Conservation (phyloP, 371 early-diverging fungal species). For the Syncephalastrum contaminatum region DNA sequence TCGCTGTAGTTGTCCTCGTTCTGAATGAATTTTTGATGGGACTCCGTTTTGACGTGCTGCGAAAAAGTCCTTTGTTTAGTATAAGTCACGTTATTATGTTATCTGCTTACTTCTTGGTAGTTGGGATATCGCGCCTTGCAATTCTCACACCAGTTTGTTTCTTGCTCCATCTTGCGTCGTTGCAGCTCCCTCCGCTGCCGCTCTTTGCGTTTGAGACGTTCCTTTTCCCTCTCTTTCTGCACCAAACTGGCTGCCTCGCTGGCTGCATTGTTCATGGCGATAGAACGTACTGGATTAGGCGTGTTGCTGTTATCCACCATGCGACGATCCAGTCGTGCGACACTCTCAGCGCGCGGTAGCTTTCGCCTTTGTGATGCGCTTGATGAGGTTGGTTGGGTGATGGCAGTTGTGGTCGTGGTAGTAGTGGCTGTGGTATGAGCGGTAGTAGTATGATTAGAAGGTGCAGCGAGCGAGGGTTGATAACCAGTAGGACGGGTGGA, state of each 20-base stretch:
- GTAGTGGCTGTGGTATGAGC: constrained; percentile 9
- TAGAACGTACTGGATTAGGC: constrained; percentile 6
- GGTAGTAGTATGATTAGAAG: too few relatives aligned
- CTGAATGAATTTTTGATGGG: constrained; percentile 32
- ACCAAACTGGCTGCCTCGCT: constrained; percentile 3
- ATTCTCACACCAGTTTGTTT: constrained; percentile 38
- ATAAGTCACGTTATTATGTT: neutral
- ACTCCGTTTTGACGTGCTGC: constrained; percentile 34
- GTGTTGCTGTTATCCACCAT: constrained; percentile 24
- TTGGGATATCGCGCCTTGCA: constrained; percentile 29
- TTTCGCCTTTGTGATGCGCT: constrained; percentile 1
- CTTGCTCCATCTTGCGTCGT: constrained; percentile 12
- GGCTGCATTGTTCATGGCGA: constrained; percentile 2
- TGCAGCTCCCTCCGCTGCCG: constrained; percentile 1
- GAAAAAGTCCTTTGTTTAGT: neutral
- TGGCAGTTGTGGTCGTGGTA: neutral
- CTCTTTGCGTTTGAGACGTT: constrained; percentile 9
- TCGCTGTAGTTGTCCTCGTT: constrained; percentile 37
- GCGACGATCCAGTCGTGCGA: constrained; percentile 30
- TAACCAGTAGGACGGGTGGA: constrained; percentile 22
- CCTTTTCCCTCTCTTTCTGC: constrained; percentile 7
- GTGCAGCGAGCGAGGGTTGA: constrained; percentile 10
- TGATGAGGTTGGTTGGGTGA: neutral
- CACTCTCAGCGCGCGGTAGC: constrained; percentile 17
- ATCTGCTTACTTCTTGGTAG: constrained; percentile 27